Base-by-base conservation (phyloP, 2,329 filamentous ascomycete genomes). In the Aspergillus pseudoviridinutans region DNA sequence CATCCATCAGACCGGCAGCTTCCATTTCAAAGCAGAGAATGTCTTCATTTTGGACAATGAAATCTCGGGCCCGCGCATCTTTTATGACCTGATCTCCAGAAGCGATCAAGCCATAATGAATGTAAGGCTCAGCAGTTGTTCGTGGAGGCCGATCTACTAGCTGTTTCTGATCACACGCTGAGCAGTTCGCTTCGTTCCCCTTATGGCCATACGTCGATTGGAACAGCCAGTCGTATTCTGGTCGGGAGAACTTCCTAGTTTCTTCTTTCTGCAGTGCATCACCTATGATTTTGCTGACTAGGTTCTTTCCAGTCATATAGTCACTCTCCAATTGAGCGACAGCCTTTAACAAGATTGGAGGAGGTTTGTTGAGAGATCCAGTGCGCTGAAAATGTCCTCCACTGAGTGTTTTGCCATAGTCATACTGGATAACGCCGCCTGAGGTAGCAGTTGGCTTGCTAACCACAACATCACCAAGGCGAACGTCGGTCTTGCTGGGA, bases 361-460 rank as follows among this genome's bases (percentile, higher is more conserved):
- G 61, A 6, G 63, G 60, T 8, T 57, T 58, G n/a, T 61, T 61
- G 2, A 65, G n/a, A 10, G 46, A 28, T 12, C 63, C 58, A 3
- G 51, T 63, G 27, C 58, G 38, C 17, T 60, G 29, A 44, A 65
- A 62, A n/a, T 24, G 50, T 5, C 58, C 59, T n/a, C 42, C 38
- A 3, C 17, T 3, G 2, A 55, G 12, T 7, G 57, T 49, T 51
- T 67, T 66, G 2, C 64, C 63, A 20, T 61, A 56, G 44, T 68
- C 64, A n/a, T 64, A 66, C 17, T 66, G 61, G 12, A 67, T 49
- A 10, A 68, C 64, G 4, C 64, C 63, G 14, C 54, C 57, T 6
- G 25, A 53, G 1, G 47, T 17, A 3, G 28, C 46, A 3, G 53
- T 57, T 22, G 60, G 61, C 14, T 27, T 53, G 29, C 55, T 59